Conservation (phyloP, 805 yeast species). For the Wickerhamiella occidentalis region DNA sequence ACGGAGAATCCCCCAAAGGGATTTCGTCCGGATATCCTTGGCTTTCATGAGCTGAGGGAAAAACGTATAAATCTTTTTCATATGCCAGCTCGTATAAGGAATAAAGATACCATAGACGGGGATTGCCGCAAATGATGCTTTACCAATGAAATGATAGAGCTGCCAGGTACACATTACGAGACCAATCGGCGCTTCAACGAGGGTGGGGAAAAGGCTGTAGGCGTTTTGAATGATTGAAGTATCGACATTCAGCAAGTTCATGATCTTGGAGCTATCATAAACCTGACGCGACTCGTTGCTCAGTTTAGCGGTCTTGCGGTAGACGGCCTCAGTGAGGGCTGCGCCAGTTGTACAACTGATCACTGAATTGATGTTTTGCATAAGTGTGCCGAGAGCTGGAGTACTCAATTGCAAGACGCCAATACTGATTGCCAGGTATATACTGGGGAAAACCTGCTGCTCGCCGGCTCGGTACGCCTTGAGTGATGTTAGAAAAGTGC, state of each 20-base stretch:
- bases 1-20: conserved; percentile 76
- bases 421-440: conserved; percentile 9
- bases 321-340: conserved; percentile 47
- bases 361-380: conserved; percentile 7
- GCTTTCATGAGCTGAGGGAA: conserved; percentile 84
- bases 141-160: conserved; percentile 63
- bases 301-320: conserved; percentile 52
- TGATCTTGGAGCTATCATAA: conserved; percentile 67
- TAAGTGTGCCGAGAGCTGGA: conserved; percentile 5
- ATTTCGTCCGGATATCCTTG: conserved; percentile 62
- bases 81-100: conserved; percentile 53
- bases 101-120: conserved; percentile 56
- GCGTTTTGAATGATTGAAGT: conserved; percentile 51
- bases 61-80: conserved; percentile 34
- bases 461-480: not conserved
- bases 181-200: conserved; percentile 94
- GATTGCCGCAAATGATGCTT: conserved; percentile 88
- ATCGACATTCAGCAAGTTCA: conserved; percentile 68
- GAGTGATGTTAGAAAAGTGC: conserved; percentile 13
- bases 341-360: conserved; percentile 10
- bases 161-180: conserved; percentile 65
- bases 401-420: conserved; percentile 10
- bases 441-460: conserved; percentile 2
- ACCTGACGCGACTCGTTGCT: conserved; percentile 41
- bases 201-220: conserved; percentile 62